These are phyloP conservation scores for Spathaspora arborariae DNA, from an alignment of 805 yeast genomes.

Conservation along the genomic window DNA sequence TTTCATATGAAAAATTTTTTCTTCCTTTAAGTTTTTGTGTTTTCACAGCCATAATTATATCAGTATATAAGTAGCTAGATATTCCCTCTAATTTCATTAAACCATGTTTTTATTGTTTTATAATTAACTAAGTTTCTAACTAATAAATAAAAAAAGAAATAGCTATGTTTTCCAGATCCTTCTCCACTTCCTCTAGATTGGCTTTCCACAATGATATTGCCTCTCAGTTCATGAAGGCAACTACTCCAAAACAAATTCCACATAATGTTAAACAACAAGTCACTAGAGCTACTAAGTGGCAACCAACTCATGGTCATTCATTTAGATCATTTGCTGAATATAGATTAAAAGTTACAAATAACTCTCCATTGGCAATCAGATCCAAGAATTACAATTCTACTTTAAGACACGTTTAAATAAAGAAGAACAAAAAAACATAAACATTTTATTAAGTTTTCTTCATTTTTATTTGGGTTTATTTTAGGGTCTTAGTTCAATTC, in stretches of 20 bases:
- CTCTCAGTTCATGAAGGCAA: constrained; percentile 4
- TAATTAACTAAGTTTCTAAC: too few species aligned
- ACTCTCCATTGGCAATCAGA: constrained; percentile 29
- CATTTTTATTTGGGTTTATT: neutral
- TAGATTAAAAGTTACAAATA: constrained; percentile 39
- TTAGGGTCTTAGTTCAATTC: neutral
- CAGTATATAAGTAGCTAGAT: neutral
- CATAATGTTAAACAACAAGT: constrained; percentile 8
- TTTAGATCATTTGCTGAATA: constrained; percentile 43
- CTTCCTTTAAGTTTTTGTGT: neutral
- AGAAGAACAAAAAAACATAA: too few species aligned
- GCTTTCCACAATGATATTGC: constrained; percentile 5
- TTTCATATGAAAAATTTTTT: neutral
- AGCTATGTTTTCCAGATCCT: constrained; percentile 5
- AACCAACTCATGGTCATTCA: constrained; percentile 35
- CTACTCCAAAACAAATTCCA: constrained; percentile 6
- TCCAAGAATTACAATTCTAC: constrained; percentile 6
- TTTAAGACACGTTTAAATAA: constrained; percentile 4
- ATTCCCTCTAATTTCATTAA: neutral
- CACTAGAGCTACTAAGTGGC: constrained; percentile 25
- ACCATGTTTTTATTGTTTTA: neutral
- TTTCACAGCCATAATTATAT: neutral
- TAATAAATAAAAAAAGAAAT: too few species aligned
- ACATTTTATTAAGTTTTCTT: neutral
- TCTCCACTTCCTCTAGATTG: constrained; percentile 3